Evolutionary conservation across 345 rosid species (phyloP).

Genomic region (Salix suchowensis): DNA sequence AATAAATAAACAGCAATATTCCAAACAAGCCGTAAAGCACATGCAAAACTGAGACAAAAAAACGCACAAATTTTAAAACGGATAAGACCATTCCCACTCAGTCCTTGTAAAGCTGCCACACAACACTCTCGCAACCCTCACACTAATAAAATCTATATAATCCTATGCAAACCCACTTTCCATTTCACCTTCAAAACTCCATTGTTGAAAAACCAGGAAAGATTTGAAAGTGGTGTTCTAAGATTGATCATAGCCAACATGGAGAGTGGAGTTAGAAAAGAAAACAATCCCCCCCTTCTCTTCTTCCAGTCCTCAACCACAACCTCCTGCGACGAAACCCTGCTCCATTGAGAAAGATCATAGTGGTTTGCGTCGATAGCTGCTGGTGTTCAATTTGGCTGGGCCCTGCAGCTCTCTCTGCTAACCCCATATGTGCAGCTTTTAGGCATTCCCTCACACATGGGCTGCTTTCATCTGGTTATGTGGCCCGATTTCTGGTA

Average conservation of each 20-base stretch:
- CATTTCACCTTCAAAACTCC: neutral
- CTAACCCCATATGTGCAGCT: conserved; percentile 84
- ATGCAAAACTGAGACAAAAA: too few species aligned
- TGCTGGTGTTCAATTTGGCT: conserved; percentile 86
- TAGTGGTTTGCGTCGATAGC: conserved; percentile 74
- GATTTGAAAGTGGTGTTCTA: neutral
- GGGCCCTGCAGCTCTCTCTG: conserved; percentile 88
- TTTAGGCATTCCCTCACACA: conserved; percentile 76
- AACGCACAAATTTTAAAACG: neutral
- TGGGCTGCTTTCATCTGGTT: conserved; percentile 93
- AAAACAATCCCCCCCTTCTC: neutral
- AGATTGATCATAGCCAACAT: neutral
- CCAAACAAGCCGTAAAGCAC: too few species aligned
- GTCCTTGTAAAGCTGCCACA: neutral
- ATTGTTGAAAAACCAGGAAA: neutral
- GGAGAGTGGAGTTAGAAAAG: neutral
- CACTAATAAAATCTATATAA: neutral
- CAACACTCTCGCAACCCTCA: neutral
- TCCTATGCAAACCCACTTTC: conserved; percentile 4
- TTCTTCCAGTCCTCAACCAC: neutral
- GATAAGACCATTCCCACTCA: conserved; percentile 10
- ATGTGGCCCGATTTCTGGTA: conserved; percentile 85
- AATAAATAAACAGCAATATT: too few species aligned
- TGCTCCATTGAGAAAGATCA: conserved; percentile 38
- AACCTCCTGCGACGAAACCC: neutral